These are phyloP conservation scores for Stachybotrys chartarum DNA, from an alignment of 2,329 filamentous ascomycete genomes.

Conservation along the genomic window DNA sequence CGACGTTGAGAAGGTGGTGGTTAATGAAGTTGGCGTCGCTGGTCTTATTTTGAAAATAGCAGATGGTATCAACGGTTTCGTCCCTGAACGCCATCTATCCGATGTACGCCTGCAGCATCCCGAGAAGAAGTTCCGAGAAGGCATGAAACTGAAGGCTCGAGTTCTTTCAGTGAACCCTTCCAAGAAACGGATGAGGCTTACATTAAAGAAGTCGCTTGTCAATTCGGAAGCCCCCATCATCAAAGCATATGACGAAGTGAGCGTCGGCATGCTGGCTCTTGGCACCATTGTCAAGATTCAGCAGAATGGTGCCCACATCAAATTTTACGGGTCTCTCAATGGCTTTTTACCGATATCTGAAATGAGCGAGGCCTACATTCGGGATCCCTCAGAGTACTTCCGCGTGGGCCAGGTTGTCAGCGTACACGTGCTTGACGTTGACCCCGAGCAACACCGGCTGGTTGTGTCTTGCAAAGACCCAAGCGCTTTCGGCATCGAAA, in stretches of 20 bases:
- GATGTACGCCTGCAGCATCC: slow-evolving; percentile 85
- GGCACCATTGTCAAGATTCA: slow-evolving; percentile 83
- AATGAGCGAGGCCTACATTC: slow-evolving; percentile 97
- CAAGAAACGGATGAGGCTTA: slow-evolving; percentile 76
- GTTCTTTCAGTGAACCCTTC: slow-evolving; percentile 73
- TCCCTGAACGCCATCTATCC: slow-evolving; percentile 80
- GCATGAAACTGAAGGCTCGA: slow-evolving; percentile 74
- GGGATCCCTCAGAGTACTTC: slow-evolving; percentile 85
- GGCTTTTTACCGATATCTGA: slow-evolving; percentile 90
- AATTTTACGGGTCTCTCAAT: slow-evolving; percentile 79
- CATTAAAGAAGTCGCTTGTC: slow-evolving; percentile 88
- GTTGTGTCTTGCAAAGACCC: slow-evolving; percentile 92
- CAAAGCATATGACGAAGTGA: slow-evolving; percentile 67
- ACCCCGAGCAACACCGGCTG: slow-evolving; percentile 63
- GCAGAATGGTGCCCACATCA: slow-evolving; percentile 73
- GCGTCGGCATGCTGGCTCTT: slow-evolving; percentile 68
- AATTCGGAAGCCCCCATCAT: slow-evolving; percentile 81
- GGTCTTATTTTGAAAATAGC: slow-evolving; percentile 78
- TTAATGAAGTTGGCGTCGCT: slow-evolving; percentile 69
- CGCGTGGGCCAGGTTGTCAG: slow-evolving; percentile 83
- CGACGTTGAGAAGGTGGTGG: slow-evolving; percentile 75
- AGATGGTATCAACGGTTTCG: slow-evolving; percentile 82
- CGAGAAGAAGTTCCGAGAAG: slow-evolving; percentile 92
- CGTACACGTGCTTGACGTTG: slow-evolving; percentile 77
- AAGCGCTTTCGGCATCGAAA: slow-evolving; percentile 64